Conservation (phyloP, 257 asterid genomes). For the Solanum chiquidenum region DNA sequence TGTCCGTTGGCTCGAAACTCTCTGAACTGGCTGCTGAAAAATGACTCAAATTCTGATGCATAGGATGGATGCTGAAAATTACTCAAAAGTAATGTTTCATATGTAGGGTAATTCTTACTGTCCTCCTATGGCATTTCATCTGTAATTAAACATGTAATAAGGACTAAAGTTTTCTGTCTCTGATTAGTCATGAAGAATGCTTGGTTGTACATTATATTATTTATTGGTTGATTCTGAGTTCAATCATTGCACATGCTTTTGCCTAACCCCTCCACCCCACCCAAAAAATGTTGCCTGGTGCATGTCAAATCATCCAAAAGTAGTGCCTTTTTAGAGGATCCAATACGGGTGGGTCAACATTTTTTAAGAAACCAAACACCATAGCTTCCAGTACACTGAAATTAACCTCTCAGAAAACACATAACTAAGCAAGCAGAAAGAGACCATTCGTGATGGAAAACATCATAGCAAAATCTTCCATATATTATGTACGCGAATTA, state of each 20-base stretch:
- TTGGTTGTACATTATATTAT: background rate
- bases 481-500: background rate
- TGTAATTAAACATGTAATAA: background rate
- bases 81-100: background rate
- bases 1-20: slow-evolving; percentile 51
- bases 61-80: background rate
- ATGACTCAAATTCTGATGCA: background rate
- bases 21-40: slow-evolving; percentile 28
- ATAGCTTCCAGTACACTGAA: background rate
- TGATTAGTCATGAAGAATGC: background rate
- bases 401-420: background rate
- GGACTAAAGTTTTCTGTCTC: background rate
- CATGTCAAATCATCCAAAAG: background rate
- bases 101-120: background rate
- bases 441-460: background rate
- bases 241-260: background rate
- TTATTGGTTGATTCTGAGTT: background rate
- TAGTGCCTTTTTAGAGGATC: background rate
- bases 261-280: background rate
- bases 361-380: background rate
- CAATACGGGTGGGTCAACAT: background rate
- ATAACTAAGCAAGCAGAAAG: background rate
- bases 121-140: background rate
- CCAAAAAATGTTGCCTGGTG: background rate
- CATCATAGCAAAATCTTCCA: background rate